Evolutionary conservation across 2,329 filamentous ascomycete species (phyloP), one percentile per base, ranked within the genome.

Genomic region (Orbilia quercus): DNA sequence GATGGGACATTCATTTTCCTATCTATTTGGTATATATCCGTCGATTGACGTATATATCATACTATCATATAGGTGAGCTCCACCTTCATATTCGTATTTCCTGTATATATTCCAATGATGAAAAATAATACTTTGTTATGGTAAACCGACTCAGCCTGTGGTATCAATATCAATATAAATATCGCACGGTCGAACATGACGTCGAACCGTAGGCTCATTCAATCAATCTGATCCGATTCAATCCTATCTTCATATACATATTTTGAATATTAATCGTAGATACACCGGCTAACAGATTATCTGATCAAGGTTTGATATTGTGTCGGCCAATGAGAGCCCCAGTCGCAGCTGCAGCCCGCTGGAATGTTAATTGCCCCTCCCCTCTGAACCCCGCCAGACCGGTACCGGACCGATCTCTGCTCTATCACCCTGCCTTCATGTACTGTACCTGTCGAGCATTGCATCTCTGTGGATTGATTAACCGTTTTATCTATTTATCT

Each of bases 81-180:
- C 22, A 3, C 18, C 22, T 50, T 7, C 20, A 25, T 31, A 4
- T 31, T 4, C 4, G 28, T 9, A 31, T 23, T 12, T 23, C 22
- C n/a, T n/a, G n/a, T n/a, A n/a, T n/a, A n/a, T n/a, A 12, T 3
- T 28, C n/a, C 7, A 28, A 23, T 71, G 57, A 72, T 72, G 67
- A 71, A 38, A 48, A 51, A 53, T 31, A 11, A 16, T 25, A 45
- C 50, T 63, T 72, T 59, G 67, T 72, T 72, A 64, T 72, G 67
- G 67, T 72, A 72, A 65, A 53, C 67, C 53, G 67, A 72, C 55
- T 65, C 67, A 72, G 54, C 67, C 67, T 50, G 42, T 38, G 38
- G n/a, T n/a, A n/a, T 51, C 14, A 2, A 28, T 7, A 25, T 36
- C n/a, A 0, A 20, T 40, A 23, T 25, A n/a, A n/a, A n/a, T n/a